Percentiles rank a stretch among this genome's conserved stretches.
These are phyloP conservation scores for Tolypocladium ophioglossoides DNA, from an alignment of 2,329 filamentous ascomycete species.

Conservation along the genomic window DNA sequence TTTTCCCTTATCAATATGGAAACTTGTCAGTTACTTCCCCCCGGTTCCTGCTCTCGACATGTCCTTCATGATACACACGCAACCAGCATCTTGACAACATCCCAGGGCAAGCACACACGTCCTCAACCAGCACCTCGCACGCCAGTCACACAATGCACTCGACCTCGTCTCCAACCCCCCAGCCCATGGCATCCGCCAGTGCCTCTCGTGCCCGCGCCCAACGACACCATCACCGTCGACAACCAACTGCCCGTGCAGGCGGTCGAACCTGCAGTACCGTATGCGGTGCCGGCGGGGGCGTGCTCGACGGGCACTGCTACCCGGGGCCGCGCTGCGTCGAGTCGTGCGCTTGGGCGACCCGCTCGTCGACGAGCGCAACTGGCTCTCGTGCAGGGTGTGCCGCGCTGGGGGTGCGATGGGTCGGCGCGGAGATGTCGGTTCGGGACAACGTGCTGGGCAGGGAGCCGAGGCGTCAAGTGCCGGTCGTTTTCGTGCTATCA, in stretches of 20 bases:
- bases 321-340: neutral
- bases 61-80: no score
- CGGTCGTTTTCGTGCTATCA: neutral
- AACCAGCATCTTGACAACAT: neutral
- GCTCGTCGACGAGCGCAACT: neutral
- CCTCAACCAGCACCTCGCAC: no score
- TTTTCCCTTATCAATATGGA: no score
- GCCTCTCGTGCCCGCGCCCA: no score
- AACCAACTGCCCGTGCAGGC: neutral
- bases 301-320: neutral
- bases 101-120: neutral
- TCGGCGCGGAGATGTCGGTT: neutral
- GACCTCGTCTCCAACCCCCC: neutral
- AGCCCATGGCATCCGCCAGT: no score
- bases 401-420: neutral
- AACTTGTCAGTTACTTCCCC: no score
- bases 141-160: neutral
- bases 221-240: neutral
- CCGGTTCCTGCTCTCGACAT: no score
- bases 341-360: neutral
- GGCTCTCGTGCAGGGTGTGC: neutral
- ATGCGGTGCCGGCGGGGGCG: neutral
- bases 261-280: neutral
- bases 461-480: neutral
- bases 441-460: neutral